Conservation (phyloP, 495 filamentous ascomycete genomes). For the Neurospora discreta region DNA sequence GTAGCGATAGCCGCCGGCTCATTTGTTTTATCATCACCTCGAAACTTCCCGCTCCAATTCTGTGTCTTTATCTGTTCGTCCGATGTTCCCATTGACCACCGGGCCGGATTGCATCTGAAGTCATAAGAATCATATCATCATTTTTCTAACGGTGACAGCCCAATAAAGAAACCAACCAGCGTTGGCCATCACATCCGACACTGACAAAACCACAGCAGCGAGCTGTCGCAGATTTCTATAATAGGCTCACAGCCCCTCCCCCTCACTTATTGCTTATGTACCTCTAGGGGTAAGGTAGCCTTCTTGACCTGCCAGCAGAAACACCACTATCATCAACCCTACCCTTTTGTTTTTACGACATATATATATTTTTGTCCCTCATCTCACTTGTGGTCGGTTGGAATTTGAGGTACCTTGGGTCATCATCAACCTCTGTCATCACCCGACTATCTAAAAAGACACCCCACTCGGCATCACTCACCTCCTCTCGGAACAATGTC, state of each 20-base stretch:
- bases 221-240: background rate
- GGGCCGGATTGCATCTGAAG: background rate
- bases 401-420: background rate
- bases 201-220: background rate
- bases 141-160: background rate
- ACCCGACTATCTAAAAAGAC: background rate
- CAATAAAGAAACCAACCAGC: background rate
- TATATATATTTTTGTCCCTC: background rate
- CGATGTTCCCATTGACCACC: background rate
- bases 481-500: conserved; percentile 25
- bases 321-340: background rate
- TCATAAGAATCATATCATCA: background rate
- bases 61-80: background rate
- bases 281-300: background rate
- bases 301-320: background rate
- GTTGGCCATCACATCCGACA: background rate
- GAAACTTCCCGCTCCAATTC: background rate
- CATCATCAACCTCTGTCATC: background rate
- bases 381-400: background rate
- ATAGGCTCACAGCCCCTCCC: background rate
- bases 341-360: background rate
- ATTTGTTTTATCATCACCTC: background rate
- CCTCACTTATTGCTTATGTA: background rate
- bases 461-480: background rate
- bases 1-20: background rate